Evolutionary conservation across 1,284 basidiomycete species (phyloP), one percentile per base, ranked within the genome.

Genomic region (Rhodotorula sp.): DNA sequence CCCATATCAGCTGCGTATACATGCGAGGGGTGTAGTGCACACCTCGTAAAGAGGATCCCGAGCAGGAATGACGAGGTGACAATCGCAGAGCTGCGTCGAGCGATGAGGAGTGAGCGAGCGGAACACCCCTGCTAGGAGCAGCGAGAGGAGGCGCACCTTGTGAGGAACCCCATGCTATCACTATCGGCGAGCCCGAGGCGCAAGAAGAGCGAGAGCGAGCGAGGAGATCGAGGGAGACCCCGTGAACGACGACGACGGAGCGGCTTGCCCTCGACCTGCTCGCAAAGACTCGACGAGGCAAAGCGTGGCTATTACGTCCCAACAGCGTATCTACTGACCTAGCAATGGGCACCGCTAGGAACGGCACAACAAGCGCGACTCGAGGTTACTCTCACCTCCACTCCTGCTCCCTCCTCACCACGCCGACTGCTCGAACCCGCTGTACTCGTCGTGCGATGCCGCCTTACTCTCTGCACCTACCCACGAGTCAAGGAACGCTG

Each of bases 1-100:
- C 25, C 9, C 19, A 19, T 1, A 41, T 39, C 27, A 44, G 37
- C 57, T 10, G 17, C 25, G 6, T 15, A 2, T 17, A 5, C 15
- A 19, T 21, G 17, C 2, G 13, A 2, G 17, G 21, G 21, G 27
- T 27, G n/a, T n/a, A 27, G 21, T 25, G 15, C 62, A 41, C 29
- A 71, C 70, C 66, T 68, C 27, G 75, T 76, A 57, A 76, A 76
- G 41, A 76, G 69, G 37, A 64, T 62, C 21, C 75, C 75, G 51
- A 76, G 27, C 13, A 76, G 66, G 70, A 76, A 76, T 29, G 64
- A 64, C 5, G 67, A 54, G 27, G 66, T 65, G 21, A 69, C 65
- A 59, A 73, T 58, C 2, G 74, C 66, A 27, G 69, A 58, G 46
- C 71, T 74, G 64, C 21, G 22, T 29, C 22, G 29, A 44, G 25